phyloP scores from a whole-genome alignment of 2,329 filamentous ascomycete species.

The Rhinocladiella mackenziei region DNA sequence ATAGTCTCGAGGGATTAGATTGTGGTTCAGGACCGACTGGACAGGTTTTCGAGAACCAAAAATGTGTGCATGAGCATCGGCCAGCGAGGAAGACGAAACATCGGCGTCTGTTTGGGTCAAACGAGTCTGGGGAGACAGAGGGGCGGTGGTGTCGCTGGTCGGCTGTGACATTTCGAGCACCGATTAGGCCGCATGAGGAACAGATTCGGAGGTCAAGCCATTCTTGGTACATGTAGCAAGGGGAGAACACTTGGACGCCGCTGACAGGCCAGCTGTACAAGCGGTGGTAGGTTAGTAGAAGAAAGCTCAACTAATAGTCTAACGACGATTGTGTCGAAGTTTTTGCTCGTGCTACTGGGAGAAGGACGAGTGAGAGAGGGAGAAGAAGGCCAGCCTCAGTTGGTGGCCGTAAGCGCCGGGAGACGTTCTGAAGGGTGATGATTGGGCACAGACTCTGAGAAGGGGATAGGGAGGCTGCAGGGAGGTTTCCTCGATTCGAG shows the following conservation, averaged over 20 bases:
- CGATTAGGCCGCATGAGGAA: slow-evolving; percentile 18
- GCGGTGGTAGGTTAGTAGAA: slow-evolving; percentile 11
- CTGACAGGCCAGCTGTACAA: slow-evolving; percentile 26
- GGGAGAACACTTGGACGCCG: slow-evolving; percentile 21
- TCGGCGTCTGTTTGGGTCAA: slow-evolving; percentile 20
- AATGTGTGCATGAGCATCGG: slow-evolving; percentile 15
- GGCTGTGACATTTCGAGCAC: slow-evolving; percentile 23
- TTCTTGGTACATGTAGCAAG: slow-evolving; percentile 10
- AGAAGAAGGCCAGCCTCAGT: slow-evolving; percentile 5
- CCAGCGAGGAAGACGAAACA: slow-evolving; percentile 24
- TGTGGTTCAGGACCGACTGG: slow-evolving; percentile 24
- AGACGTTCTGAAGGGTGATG: slow-evolving; percentile 6
- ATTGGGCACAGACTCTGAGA: neutral
- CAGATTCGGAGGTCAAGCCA: slow-evolving; percentile 12
- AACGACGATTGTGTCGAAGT: slow-evolving; percentile 10
- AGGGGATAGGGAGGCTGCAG: neutral
- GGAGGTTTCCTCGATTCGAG: too few relatives aligned
- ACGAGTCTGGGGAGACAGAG: slow-evolving; percentile 20
- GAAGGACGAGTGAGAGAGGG: slow-evolving; percentile 7
- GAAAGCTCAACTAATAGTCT: slow-evolving; percentile 11
- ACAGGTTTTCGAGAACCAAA: slow-evolving; percentile 15
- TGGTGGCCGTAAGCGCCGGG: slow-evolving; percentile 20
- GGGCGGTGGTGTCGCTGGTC: slow-evolving; percentile 17
- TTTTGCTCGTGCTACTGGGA: slow-evolving; percentile 6
- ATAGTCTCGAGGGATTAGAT: slow-evolving; percentile 38